These are phyloP conservation scores for Moesziomyces parantarcticus DNA, from an alignment of 1,284 basidiomycete genomes.

Conservation along the genomic window DNA sequence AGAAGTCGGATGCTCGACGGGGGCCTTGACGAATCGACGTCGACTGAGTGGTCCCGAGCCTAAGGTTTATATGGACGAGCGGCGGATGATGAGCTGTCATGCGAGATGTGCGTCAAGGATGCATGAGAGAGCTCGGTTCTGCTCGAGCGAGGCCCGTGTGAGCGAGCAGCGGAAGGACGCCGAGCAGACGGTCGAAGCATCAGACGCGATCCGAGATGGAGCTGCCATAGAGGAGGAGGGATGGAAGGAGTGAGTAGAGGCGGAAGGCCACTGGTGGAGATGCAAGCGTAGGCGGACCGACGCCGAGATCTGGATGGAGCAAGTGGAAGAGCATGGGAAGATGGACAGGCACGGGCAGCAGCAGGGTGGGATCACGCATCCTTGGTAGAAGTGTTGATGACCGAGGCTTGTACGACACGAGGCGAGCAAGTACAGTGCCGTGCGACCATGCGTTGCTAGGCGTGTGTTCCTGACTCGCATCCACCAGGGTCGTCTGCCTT, in stretches of 20 bases:
- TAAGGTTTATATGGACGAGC: background rate
- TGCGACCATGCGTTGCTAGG: background rate
- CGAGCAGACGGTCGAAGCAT: background rate
- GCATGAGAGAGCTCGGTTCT: background rate
- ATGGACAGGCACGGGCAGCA: background rate
- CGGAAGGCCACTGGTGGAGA: background rate
- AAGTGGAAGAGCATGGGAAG: background rate
- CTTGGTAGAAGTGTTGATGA: background rate
- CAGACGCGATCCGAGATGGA: background rate
- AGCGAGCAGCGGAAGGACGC: too few relatives aligned
- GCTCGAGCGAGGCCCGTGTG: background rate
- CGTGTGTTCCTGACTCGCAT: background rate
- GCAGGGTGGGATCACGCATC: background rate
- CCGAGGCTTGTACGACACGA: background rate
- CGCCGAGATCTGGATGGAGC: background rate
- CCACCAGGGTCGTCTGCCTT: background rate
- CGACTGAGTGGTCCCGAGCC: background rate
- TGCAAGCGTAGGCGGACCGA: background rate
- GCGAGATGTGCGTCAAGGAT: background rate
- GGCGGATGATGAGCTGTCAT: background rate
- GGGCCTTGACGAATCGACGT: slow-evolving; percentile 5
- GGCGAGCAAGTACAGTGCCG: background rate
- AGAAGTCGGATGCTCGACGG: slow-evolving; percentile 5
- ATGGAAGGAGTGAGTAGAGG: background rate
- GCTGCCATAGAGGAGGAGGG: background rate